phyloP scores from a whole-genome alignment of 2,329 filamentous ascomycete species.

The Talaromyces marneffei region DNA sequence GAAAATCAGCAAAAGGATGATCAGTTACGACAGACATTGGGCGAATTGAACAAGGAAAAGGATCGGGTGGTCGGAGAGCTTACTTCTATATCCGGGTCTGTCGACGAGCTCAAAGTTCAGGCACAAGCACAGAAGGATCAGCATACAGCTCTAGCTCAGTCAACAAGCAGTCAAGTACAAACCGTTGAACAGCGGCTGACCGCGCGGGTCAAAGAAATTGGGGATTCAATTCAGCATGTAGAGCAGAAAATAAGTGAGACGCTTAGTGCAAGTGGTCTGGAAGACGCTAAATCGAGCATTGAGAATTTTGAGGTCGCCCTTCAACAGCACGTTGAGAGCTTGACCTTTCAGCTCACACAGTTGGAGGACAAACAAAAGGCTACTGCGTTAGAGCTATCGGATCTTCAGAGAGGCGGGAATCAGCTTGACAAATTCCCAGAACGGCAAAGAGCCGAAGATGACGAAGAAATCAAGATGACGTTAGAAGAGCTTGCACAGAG shows the following conservation, averaged over 20 bases:
- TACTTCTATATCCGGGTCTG: not conserved
- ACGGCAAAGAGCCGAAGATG: not conserved
- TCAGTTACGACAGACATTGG: slow-evolving; percentile 6
- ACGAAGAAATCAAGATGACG: not conserved
- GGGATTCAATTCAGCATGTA: not conserved
- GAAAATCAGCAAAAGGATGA: not conserved
- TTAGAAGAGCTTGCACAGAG: not conserved
- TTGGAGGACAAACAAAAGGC: not conserved
- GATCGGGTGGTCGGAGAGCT: slow-evolving; percentile 12
- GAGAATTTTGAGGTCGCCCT: slow-evolving; percentile 1
- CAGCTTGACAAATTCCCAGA: not conserved
- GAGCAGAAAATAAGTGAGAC: not conserved
- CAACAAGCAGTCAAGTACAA: not conserved
- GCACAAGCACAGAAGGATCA: not conserved
- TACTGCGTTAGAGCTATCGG: not conserved
- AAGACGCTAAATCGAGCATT: not conserved
- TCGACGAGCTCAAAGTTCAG: not conserved
- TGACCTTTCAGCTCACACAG: slow-evolving; percentile 1
- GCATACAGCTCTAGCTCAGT: not conserved
- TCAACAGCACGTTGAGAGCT: slow-evolving; percentile 5
- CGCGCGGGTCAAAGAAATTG: not conserved
- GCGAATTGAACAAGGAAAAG: slow-evolving; percentile 16
- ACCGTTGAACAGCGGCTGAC: not conserved
- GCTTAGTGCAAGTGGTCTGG: not conserved
- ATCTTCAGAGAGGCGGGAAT: not conserved